A percentile compares a stretch with the other conserved stretches of the same genome.
phyloP scores from a whole-genome alignment of 257 asterid species.

The Gardenia jasminoides region DNA sequence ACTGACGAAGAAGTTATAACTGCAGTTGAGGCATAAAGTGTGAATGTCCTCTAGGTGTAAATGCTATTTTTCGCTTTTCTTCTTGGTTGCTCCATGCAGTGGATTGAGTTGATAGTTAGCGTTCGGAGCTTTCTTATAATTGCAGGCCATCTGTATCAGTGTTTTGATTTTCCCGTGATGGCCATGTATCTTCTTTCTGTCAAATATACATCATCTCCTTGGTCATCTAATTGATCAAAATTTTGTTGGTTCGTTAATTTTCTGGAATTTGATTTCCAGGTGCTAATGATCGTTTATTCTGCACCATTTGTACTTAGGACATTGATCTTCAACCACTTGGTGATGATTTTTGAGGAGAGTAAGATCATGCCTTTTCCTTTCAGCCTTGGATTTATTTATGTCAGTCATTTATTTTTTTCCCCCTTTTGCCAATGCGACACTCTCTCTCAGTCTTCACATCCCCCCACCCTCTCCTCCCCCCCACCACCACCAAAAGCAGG shows the following conservation, averaged over 20 bases:
- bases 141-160: not conserved
- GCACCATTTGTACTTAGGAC: not conserved
- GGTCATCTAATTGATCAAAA: constrained; percentile 20
- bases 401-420: not conserved
- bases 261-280: not conserved
- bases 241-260: constrained; percentile 14
- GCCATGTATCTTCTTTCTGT: constrained; percentile 14
- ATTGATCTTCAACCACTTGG: not conserved
- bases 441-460: not conserved
- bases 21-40: constrained; percentile 56
- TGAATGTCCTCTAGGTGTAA: not conserved
- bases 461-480: too few species aligned
- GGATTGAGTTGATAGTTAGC: not conserved
- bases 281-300: not conserved
- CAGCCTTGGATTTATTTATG: not conserved
- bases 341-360: not conserved
- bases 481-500: too few species aligned
- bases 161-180: not conserved
- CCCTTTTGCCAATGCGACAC: too few species aligned
- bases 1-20: constrained; percentile 59
- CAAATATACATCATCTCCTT: not conserved
- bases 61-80: constrained; percentile 2
- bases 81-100: not conserved
- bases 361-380: not conserved
- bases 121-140: constrained; percentile 5